A percentile compares a stretch with the other conserved stretches of the same genome.
Evolutionary conservation across 371 early-diverging fungal species (phyloP).

Genomic region (Dinochytrium kinnereticum): DNA sequence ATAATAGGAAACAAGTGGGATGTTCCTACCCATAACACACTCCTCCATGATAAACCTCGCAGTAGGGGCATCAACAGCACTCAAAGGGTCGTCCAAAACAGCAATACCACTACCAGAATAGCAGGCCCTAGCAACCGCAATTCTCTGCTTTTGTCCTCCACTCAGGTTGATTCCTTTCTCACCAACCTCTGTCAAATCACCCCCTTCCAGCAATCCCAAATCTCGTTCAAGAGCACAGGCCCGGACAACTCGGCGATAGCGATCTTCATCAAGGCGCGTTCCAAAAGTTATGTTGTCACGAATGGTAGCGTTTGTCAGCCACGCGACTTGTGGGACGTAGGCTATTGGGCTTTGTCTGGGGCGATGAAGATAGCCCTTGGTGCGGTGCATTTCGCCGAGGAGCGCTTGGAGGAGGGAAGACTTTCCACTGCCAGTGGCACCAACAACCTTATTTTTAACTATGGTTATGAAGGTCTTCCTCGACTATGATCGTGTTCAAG

Average conservation of each 20-base stretch:
- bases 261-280: slow-evolving; percentile 38
- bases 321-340: slow-evolving; percentile 48
- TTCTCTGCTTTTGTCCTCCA: slow-evolving; percentile 56
- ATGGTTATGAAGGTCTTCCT: background rate
- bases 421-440: slow-evolving; percentile 71
- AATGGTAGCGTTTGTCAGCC: slow-evolving; percentile 46
- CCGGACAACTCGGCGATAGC: slow-evolving; percentile 34
- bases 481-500: slow-evolving; percentile 30
- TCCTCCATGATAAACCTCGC: slow-evolving; percentile 73
- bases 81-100: slow-evolving; percentile 30
- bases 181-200: slow-evolving; percentile 50
- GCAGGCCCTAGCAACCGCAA: slow-evolving; percentile 58
- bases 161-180: slow-evolving; percentile 39
- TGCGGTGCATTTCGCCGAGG: slow-evolving; percentile 38
- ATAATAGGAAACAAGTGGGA: slow-evolving; percentile 68
- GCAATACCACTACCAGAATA: slow-evolving; percentile 30
- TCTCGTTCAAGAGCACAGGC: slow-evolving; percentile 40
- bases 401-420: slow-evolving; percentile 57
- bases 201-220: slow-evolving; percentile 39
- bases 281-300: slow-evolving; percentile 55
- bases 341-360: slow-evolving; percentile 24
- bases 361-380: background rate
- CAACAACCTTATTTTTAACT: slow-evolving; percentile 52
- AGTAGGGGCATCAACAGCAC: slow-evolving; percentile 87
- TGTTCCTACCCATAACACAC: slow-evolving; percentile 56